Base-by-base conservation (phyloP, 108 stramenopile genomes). In the Skeletonema grethae region DNA sequence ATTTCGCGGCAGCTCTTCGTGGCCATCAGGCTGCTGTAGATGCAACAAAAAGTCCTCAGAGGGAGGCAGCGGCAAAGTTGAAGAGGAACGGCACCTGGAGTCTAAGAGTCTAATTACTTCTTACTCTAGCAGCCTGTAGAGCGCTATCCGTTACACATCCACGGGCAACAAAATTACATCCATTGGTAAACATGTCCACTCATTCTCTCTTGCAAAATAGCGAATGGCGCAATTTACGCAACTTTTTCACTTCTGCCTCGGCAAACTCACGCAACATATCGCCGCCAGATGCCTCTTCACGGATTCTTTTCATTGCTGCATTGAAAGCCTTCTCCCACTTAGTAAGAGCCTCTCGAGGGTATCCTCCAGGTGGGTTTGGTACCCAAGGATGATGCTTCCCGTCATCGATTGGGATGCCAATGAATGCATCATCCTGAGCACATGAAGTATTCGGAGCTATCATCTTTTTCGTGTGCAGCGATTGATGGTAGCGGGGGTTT, bases 341-440 rank as follows among this genome's bases (percentile, higher is more conserved):
- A 20, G 11, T 7, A 1, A 67, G n/a, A 4, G 74, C 46, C 11
- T 75, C 60, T 2, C 20, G 6, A 9, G 66, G 7, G 38, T 22
- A 75, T 45, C 65, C 74, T 2, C 28, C 38, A 38, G 74, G 74
- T 18, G 66, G 11, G 9, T 7, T 48, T 18, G 46, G 74, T 5
- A 53, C 9, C 74, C 74, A 75, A 43, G 63, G 22, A 20, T 24
- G 11, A 10, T 67, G 61, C 22, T 43, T 12, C 1, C 28, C 75
- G 22, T 63, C 57, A 62, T 76, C 62, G 18, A 69, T 64, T 7
- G 75, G 62, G 36, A 69, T 58, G 4, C 58, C 68, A 25, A 25
- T 55, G 41, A 76, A 76, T 56, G 75, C 75, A 45, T 76, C 75
- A 22, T 63, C 43, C 55, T 76, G 63, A 38, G 28, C 48, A 43